Base-by-base conservation (phyloP, 495 filamentous ascomycete genomes). In the Penicillium bialowiezense region DNA sequence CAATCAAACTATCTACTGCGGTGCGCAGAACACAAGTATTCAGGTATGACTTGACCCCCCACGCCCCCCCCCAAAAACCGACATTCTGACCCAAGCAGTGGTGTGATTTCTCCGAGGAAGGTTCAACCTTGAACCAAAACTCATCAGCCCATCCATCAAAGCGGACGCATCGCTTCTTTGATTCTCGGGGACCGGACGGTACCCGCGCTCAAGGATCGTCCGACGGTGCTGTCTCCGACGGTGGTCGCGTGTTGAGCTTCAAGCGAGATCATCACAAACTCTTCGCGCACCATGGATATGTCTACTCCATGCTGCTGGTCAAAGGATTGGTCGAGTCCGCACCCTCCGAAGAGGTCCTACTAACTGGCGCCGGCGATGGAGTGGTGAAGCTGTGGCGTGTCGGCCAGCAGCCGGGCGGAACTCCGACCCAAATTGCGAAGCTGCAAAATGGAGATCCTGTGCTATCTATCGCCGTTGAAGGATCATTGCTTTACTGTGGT, bases 291-390 rank as follows among this genome's bases (percentile, higher is more conserved):
- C 93, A 82, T 67, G 93, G 93, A 12, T 97, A 96, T 66, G 81
- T 97, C 1, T 96, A 97, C 58, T 95, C 89, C 56, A 96, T 97
- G 92, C 75, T 90, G 0, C 72, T 97, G 2, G 83, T 89, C 2
- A 80, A 78, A 35, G 86, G 84, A 0, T 62, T 84, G 9, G 70
- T 86, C 5, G 71, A 82, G 31, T 81, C 82, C 0, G 80, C 83
- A 2, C 72, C 80, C 0, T 80, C 82, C 6, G 85, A 90, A 48
- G 91, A 97, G 48, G 81, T 88, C 3, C 67, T 98, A 34, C 76
- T 97, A 37, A 95, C 92, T 1, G 93, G 91, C 9, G 91, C 91
- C 24, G 95, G 93, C 17, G 93, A 98, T 64, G 93, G 93, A 2
- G 86, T 84, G 2, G 89, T 97, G 52, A 95, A 96, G 65, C 65